Evolutionary conservation across 1,284 basidiomycete genomes (phyloP).

Genomic region (Cryptococcus deneoformans): DNA sequence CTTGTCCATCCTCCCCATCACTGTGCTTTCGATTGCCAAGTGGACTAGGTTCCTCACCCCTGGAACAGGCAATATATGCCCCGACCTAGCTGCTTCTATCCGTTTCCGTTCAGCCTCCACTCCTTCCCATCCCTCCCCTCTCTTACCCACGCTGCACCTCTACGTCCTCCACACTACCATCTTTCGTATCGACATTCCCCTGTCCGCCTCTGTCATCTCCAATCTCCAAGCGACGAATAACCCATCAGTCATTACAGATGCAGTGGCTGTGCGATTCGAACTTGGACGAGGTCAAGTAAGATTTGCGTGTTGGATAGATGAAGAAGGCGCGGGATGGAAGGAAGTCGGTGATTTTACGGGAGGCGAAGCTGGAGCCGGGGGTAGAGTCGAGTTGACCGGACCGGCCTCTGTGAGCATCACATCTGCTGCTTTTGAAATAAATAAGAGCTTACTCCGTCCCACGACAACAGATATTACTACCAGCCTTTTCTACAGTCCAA

Average conservation of each 20-base stretch:
- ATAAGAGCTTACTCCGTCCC: no score
- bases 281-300: slow-evolving; percentile 1
- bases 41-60: slow-evolving; percentile 38
- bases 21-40: slow-evolving; percentile 22
- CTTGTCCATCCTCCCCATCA: slow-evolving; percentile 23
- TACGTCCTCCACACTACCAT: slow-evolving; percentile 16
- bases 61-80: slow-evolving; percentile 12
- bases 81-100: slow-evolving; percentile 27
- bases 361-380: slow-evolving; percentile 24
- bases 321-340: slow-evolving; percentile 13
- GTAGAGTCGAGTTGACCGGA: slow-evolving; percentile 30
- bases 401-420: background rate
- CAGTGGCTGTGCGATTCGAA: slow-evolving; percentile 20
- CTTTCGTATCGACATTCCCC: slow-evolving; percentile 16
- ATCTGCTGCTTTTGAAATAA: background rate
- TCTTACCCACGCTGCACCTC: slow-evolving; percentile 5
- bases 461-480: slow-evolving; percentile 4
- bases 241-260: slow-evolving; percentile 10
- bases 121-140: background rate
- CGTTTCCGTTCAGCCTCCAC: background rate
- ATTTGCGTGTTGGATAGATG: slow-evolving; percentile 1
- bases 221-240: slow-evolving; percentile 13
- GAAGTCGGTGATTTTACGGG: slow-evolving; percentile 28
- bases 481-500: slow-evolving; percentile 9
- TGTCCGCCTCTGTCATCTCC: slow-evolving; percentile 2